Conservation (phyloP, 441 rosid species). For the Eruca vesicaria region DNA sequence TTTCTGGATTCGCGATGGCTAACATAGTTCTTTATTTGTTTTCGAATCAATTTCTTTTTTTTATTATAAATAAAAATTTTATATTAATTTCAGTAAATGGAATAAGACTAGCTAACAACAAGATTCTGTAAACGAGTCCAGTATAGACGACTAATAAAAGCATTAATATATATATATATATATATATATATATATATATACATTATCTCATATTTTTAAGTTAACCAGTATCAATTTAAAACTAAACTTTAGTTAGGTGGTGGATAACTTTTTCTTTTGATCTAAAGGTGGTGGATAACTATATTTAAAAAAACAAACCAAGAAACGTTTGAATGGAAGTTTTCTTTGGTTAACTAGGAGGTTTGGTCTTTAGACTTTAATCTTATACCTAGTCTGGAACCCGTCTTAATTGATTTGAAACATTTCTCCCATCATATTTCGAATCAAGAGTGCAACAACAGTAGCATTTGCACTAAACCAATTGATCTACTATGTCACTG, state of each 20-base stretch:
- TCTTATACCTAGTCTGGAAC: too few relatives aligned
- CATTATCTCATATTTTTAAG: neutral
- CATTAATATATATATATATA: neutral
- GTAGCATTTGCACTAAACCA: too few relatives aligned
- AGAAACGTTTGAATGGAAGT: too few relatives aligned
- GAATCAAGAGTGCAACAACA: too few relatives aligned
- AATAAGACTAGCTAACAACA: neutral
- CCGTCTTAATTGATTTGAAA: too few relatives aligned
- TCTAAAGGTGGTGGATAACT: neutral
- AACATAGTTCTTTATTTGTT: neutral
- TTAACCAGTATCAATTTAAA: neutral
- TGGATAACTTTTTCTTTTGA: neutral
- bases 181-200: too few relatives aligned
- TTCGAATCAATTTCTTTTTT: neutral
- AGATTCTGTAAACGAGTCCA: neutral
- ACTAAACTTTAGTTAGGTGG: neutral
- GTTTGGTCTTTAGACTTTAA: too few relatives aligned
- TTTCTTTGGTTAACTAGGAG: too few relatives aligned
- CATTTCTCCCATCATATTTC: too few relatives aligned
- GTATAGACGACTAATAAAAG: neutral
- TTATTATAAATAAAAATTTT: neutral
- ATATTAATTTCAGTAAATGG: neutral
- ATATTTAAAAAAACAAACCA: neutral
- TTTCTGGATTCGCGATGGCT: constrained; percentile 21
- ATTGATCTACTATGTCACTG: too few relatives aligned